These are phyloP conservation scores for Ulota crispa DNA, from an alignment of 225 moss, liverwort and hornwort genomes.

Conservation along the genomic window DNA sequence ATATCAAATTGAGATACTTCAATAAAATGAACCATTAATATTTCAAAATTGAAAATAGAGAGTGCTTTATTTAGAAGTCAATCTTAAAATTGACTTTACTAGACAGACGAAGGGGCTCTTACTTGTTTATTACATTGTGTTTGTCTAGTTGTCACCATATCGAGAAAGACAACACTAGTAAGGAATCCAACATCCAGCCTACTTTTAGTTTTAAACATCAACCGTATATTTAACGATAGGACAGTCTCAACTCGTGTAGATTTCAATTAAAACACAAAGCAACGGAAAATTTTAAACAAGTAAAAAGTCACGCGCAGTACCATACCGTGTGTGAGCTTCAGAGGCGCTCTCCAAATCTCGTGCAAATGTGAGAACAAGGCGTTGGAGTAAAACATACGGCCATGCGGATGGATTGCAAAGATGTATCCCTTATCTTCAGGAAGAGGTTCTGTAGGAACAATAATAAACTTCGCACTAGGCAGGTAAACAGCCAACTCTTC, in stretches of 20 bases:
- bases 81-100: too few species aligned
- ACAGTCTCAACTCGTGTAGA: not conserved
- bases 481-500: conserved; percentile 67
- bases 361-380: conserved; percentile 75
- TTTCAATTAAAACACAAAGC: not conserved
- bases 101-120: too few species aligned
- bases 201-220: not conserved
- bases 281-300: not conserved
- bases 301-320: conserved; percentile 15
- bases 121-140: too few species aligned
- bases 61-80: too few species aligned
- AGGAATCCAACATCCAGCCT: not conserved
- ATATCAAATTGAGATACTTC: too few species aligned
- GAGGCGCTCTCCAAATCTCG: conserved; percentile 64
- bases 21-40: too few species aligned
- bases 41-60: too few species aligned
- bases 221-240: not conserved
- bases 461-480: conserved; percentile 60
- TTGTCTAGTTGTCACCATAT: too few species aligned
- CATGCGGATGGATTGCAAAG: conserved; percentile 90
- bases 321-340: conserved; percentile 52
- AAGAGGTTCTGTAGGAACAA: conserved; percentile 59
- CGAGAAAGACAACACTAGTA: too few species aligned
- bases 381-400: conserved; percentile 86
- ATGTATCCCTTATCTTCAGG: conserved; percentile 66